Evolutionary conservation across 129 eudicot genomes (phyloP), one percentile per base, ranked within the genome.

Genomic region (Tanacetum coccineum): DNA sequence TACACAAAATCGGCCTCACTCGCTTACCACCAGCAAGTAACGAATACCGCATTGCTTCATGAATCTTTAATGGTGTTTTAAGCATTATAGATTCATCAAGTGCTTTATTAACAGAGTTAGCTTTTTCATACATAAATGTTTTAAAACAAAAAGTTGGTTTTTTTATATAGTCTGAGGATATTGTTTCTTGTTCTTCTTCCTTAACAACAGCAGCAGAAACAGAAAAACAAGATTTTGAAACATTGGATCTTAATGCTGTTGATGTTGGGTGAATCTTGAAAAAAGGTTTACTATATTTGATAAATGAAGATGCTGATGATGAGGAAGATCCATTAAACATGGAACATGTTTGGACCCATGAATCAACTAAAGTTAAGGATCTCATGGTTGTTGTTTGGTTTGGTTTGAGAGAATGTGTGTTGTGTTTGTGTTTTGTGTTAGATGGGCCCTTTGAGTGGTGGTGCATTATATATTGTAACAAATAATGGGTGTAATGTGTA

Each of bases 1-100:
- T 70, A 54, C 88, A 88, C 15, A 88, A 78, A 58, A 87, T 78
- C 9, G 95, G 91, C 2, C 91, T 66, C 26, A 87, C 84, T 4
- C 86, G 73, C 65, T 85, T 88, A 12, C 96, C 96, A 12, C 96
- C 85, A 46, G 91, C 91, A 45, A 88, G 75, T 9, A 88, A 71
- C 0, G 91, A 84, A 70, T 88, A 84, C 10, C 87, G 70, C 96
- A 87, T 84, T 1, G 95, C 77, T 64, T 84, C 84, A 64, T 84
- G 95, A 49, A 87, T 84, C 55, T 19, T 82, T 11, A 78, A 76
- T 19, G 95, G 91, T 19, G 73, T 65, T 70, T 57, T 78, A 0
- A 87, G 22, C 1, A 73, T 2, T 40, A 87, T 81, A 12, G 91
- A 83, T n/a, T 80, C 85, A 42, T 85, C 91, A 8, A 88, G 40